Percentiles rank a stretch among this genome's conserved stretches.
These are phyloP conservation scores for Anastatica hierochuntica DNA, from an alignment of 345 rosid species.

Conservation along the genomic window DNA sequence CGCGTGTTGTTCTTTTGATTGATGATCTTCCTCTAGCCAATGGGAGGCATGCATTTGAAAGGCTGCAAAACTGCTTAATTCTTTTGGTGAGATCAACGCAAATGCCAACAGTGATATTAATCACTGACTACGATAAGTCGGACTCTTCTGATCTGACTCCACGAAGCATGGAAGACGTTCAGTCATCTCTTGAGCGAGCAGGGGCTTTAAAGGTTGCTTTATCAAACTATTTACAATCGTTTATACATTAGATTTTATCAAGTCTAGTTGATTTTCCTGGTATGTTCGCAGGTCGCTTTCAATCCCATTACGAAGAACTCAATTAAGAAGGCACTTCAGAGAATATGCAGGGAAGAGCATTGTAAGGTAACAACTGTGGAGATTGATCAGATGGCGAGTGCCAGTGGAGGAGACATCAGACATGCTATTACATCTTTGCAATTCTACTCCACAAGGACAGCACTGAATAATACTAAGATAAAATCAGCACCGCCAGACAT, in stretches of 20 bases:
- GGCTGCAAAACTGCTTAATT: conserved; percentile 54
- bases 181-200: conserved; percentile 54
- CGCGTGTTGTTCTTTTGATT: conserved; percentile 49
- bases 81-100: conserved; percentile 61
- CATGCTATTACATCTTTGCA: conserved; percentile 84
- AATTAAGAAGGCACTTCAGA: conserved; percentile 58
- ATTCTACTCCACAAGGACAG: conserved; percentile 52
- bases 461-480: conserved; percentile 15
- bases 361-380: conserved; percentile 44
- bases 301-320: conserved; percentile 80
- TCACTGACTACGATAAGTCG: conserved; percentile 45
- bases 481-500: conserved; percentile 23
- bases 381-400: conserved; percentile 63
- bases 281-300: conserved; percentile 56
- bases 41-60: conserved; percentile 60
- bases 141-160: conserved; percentile 51
- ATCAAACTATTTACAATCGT: conserved; percentile 19
- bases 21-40: conserved; percentile 84
- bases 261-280: conserved; percentile 14
- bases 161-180: conserved; percentile 54
- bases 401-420: conserved; percentile 95
- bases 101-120: conserved; percentile 60
- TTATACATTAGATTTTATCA: conserved; percentile 12
- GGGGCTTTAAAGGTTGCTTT: conserved; percentile 79
- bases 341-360: conserved; percentile 68